Evolutionary conservation across 2,329 filamentous ascomycete species (phyloP).

Genomic region (Colletotrichum salicis): DNA sequence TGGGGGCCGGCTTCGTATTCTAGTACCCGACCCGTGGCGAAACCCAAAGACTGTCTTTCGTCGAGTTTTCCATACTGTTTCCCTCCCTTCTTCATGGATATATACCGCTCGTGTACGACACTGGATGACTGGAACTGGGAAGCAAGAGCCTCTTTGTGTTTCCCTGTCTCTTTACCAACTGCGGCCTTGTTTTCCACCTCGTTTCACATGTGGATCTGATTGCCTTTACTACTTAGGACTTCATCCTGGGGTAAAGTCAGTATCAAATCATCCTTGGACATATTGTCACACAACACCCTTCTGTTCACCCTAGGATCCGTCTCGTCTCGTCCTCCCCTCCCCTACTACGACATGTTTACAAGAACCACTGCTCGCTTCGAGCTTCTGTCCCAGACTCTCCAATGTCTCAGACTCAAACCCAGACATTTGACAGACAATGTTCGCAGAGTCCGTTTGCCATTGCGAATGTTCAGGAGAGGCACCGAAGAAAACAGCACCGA

Average conservation of each 20-base stretch:
- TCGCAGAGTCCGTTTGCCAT: background rate
- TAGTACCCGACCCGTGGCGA: constrained; percentile 12
- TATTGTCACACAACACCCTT: constrained; percentile 5
- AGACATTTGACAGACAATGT: constrained; percentile 37
- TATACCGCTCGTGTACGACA: constrained; percentile 23
- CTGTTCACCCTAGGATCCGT: background rate
- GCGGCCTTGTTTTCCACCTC: background rate
- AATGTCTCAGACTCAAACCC: constrained; percentile 39
- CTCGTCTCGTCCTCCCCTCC: background rate
- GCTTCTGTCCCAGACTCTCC: constrained; percentile 38
- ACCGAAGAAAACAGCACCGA: background rate
- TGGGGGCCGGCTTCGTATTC: background rate
- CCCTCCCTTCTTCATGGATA: constrained; percentile 3
- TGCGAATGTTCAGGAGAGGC: constrained; percentile 23
- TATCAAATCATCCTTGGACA: background rate
- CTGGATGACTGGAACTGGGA: background rate
- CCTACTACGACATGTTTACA: constrained; percentile 14
- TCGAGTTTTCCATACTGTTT: background rate
- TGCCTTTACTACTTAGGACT: background rate
- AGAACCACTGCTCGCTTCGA: constrained; percentile 4
- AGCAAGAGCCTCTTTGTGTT: constrained; percentile 13
- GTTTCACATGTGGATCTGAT: background rate
- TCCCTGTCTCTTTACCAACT: background rate
- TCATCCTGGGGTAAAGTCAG: background rate
- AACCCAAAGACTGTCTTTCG: background rate